A percentile compares a stretch with the other conserved stretches of the same genome.
phyloP scores from a whole-genome alignment of 345 rosid species.

The Eucalyptus globulus region DNA sequence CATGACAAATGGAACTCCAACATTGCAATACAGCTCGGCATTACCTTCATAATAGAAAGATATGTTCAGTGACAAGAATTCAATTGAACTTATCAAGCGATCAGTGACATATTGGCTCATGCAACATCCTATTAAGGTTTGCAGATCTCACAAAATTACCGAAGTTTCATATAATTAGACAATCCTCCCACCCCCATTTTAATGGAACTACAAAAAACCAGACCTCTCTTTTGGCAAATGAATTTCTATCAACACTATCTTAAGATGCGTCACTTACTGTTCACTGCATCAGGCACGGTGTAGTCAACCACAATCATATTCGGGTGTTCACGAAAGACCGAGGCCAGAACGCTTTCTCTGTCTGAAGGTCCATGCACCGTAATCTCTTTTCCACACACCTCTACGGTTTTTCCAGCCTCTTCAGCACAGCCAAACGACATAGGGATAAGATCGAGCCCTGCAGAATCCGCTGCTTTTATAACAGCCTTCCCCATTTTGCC shows the following conservation, averaged over 20 bases:
- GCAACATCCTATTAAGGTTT: not conserved
- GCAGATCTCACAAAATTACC: not conserved
- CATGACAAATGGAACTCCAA: constrained; percentile 94
- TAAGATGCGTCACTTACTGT: constrained; percentile 32
- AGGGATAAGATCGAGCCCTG: constrained; percentile 72
- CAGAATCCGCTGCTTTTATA: constrained; percentile 75
- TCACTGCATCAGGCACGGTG: constrained; percentile 77
- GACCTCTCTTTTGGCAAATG: not conserved
- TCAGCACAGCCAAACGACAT: constrained; percentile 58
- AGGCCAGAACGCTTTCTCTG: constrained; percentile 58
- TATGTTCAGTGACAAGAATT: not conserved
- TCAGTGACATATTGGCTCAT: not conserved
- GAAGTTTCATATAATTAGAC: not conserved
- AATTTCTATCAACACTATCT: not conserved
- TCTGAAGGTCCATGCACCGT: constrained; percentile 62
- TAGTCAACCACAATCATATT: constrained; percentile 76
- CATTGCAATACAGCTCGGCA: constrained; percentile 73
- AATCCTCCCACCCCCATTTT: not conserved
- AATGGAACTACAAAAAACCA: not conserved
- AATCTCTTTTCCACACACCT: constrained; percentile 64
- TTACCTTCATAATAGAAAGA: constrained; percentile 35
- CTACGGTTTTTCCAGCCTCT: constrained; percentile 51
- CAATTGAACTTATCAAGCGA: not conserved
- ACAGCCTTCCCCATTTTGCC: constrained; percentile 94
- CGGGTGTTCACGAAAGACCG: constrained; percentile 46